These are phyloP conservation scores for Lactifluus hygrophoroides DNA, from an alignment of 768 basidiomycete genomes.

Conservation along the genomic window DNA sequence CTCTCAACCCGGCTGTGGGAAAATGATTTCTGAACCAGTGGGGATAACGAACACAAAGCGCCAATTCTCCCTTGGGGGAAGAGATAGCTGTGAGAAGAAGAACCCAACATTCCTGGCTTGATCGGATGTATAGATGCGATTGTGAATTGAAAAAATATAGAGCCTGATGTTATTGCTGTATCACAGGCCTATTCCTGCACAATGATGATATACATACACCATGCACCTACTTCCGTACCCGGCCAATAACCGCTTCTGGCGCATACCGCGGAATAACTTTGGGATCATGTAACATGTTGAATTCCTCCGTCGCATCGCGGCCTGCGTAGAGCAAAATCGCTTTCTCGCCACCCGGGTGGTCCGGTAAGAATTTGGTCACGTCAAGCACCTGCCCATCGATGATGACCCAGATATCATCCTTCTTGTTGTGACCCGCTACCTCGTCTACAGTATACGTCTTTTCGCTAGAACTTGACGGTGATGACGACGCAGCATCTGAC, in stretches of 20 bases:
- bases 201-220: neutral
- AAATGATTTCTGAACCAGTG: too few relatives aligned
- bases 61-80: too few relatives aligned
- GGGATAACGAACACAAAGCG: too few relatives aligned
- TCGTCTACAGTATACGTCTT: conserved; percentile 48
- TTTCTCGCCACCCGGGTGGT: conserved; percentile 90
- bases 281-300: conserved; percentile 87
- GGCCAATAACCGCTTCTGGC: conserved; percentile 74
- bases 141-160: too few relatives aligned
- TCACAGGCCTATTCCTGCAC: neutral
- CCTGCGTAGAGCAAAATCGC: conserved; percentile 86
- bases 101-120: too few relatives aligned
- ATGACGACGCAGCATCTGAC: conserved; percentile 23
- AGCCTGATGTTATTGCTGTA: neutral
- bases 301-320: conserved; percentile 89
- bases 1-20: too few relatives aligned
- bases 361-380: conserved; percentile 79
- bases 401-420: conserved; percentile 93
- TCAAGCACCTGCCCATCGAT: conserved; percentile 84
- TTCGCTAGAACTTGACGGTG: conserved; percentile 25
- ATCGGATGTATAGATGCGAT: too few relatives aligned
- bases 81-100: too few relatives aligned
- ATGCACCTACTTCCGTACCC: conserved; percentile 49
- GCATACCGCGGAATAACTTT: conserved; percentile 85
- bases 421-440: conserved; percentile 85